Evolutionary conservation across 192 early-diverging fungal genomes (phyloP), one percentile per base, ranked within the genome.

Genomic region (Coemansia sp.): DNA sequence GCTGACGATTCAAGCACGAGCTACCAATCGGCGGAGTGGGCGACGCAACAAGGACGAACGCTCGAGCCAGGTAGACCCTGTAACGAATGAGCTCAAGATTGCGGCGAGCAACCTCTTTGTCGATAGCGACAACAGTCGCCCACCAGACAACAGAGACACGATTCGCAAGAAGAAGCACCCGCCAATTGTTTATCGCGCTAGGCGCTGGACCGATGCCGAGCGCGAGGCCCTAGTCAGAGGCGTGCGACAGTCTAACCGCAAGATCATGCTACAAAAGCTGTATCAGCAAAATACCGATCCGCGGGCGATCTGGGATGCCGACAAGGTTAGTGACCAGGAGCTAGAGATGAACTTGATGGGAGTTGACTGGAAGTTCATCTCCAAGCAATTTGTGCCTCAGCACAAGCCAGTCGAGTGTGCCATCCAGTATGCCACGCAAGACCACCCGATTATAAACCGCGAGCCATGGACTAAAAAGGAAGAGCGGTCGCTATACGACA

Each of bases 391-490:
- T 67, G 83, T 93, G 16, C 83, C 71, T 18, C 79, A 85, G 37
- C 78, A 87, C 62, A 85, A 82, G 21, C 65, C 88, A 1, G 82
- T 82, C n/a, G 89, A 93, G 70, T 93, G 90, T 59, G 71, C 88
- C 39, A 93, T 91, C 59, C 90, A 90, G 73, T 93, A 90, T 89
- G 88, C 88, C 16, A 85, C 82, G 21, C 88, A 89, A 46, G 90
- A 91, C 48, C 91, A 93, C 70, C 91, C 91, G 4, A 79, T 81
- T 10, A 90, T 93, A 73, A 91, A 93, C 74, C 88, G 87, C 61
- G 70, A 50, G 23, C 83, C 84, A 23, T 93, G 91, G 91, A 76
- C 83, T 5, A 78, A 79, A 21, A 34, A 63, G n/a, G 91, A 93
- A 71, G 69, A 84, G 45, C 46, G 48, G 24, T 65, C 70, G 31